A percentile compares a stretch with the other conserved stretches of the same genome.
These are phyloP conservation scores for Xylona heveae DNA, from an alignment of 495 filamentous ascomycete species.

Conservation along the genomic window DNA sequence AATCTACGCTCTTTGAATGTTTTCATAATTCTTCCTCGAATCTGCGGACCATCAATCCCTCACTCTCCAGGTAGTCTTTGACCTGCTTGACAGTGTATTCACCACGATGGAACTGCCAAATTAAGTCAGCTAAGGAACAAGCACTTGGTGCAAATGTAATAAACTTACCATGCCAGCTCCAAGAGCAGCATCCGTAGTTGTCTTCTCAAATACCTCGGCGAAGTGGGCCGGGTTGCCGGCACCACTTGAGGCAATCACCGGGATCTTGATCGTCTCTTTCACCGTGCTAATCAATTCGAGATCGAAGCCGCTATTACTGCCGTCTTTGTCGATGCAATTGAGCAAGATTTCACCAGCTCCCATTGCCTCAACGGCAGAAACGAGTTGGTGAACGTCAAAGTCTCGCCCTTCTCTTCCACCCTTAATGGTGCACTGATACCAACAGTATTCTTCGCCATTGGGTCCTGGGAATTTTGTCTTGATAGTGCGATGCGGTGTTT, in stretches of 20 bases:
- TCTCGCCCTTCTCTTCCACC: conserved; percentile 82
- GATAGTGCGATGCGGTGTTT: conserved; percentile 62
- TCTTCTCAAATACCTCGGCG: conserved; percentile 69
- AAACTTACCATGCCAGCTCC: conserved; percentile 75
- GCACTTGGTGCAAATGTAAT: not conserved
- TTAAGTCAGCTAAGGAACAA: not conserved
- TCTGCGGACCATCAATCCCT: conserved; percentile 52
- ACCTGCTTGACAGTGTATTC: conserved; percentile 91
- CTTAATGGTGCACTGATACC: conserved; percentile 96
- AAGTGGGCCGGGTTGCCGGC: conserved; percentile 84
- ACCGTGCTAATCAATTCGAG: conserved; percentile 77
- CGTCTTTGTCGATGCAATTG: conserved; percentile 96
- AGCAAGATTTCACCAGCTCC: conserved; percentile 84
- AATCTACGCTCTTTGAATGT: too few relatives aligned
- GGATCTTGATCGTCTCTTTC: conserved; percentile 65
- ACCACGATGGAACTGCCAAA: conserved; percentile 58
- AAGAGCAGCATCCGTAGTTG: conserved; percentile 74
- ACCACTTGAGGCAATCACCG: conserved; percentile 87
- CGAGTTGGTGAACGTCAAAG: conserved; percentile 72
- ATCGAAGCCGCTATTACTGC: conserved; percentile 88
- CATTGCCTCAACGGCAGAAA: conserved; percentile 84
- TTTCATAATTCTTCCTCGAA: conserved; percentile 33
- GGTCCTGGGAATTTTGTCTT: conserved; percentile 48
- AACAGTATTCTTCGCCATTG: conserved; percentile 63
- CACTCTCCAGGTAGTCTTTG: conserved; percentile 56